Evolutionary conservation across 352 stramenopile species (phyloP).

Genomic region (Bremia lactucae): DNA sequence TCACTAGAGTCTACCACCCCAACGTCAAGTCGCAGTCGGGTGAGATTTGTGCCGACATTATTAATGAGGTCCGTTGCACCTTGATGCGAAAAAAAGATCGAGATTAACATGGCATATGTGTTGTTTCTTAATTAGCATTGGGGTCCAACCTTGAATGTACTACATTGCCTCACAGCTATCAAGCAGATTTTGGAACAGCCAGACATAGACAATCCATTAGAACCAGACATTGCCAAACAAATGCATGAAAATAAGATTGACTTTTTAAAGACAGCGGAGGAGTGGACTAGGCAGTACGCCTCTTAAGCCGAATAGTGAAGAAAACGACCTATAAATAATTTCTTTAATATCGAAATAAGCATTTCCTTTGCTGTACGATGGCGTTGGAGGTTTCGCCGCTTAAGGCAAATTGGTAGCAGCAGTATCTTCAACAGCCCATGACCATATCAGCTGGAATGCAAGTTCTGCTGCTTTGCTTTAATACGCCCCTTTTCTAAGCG

Average conservation of each 20-base stretch:
- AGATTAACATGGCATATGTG: not conserved
- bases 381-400: too few relatives aligned
- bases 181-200: slow-evolving; percentile 93
- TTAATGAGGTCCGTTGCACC: slow-evolving; percentile 64
- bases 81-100: not conserved
- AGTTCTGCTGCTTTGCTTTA: slow-evolving; percentile 51
- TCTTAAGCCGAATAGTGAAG: slow-evolving; percentile 31
- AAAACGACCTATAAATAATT: not conserved
- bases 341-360: not conserved
- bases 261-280: slow-evolving; percentile 89
- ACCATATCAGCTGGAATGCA: slow-evolving; percentile 3
- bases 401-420: too few relatives aligned
- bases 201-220: slow-evolving; percentile 92
- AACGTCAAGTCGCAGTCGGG: slow-evolving; percentile 93
- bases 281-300: slow-evolving; percentile 88
- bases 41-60: slow-evolving; percentile 94
- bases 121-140: slow-evolving; percentile 64
- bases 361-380: not conserved
- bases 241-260: slow-evolving; percentile 87
- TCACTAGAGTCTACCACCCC: slow-evolving; percentile 94
- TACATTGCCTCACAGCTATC: slow-evolving; percentile 86
- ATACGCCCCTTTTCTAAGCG: slow-evolving; percentile 87
- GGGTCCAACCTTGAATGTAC: slow-evolving; percentile 91
- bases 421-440: too few relatives aligned
- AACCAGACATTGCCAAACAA: slow-evolving; percentile 91